Evolutionary conservation across 2,329 filamentous ascomycete species (phyloP), one percentile per base, ranked within the genome.

Genomic region (Eutypella sp.): DNA sequence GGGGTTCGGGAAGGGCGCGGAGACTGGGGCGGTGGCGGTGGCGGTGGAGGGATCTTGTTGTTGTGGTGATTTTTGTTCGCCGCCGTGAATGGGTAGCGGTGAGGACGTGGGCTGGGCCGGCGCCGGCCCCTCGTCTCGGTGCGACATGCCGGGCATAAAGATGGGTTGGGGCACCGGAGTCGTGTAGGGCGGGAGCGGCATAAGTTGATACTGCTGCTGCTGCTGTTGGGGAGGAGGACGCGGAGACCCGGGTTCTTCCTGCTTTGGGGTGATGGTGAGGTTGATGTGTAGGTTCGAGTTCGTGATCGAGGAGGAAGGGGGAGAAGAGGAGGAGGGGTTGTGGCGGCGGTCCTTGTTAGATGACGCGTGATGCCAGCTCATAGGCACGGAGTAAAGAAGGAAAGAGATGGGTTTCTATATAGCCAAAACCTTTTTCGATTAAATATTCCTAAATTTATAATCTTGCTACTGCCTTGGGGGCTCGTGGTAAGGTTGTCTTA

Each of bases 1-100:
- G 33, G 79, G 79, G 36, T 74, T 61, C 4, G 65, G 51, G 55
- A 76, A 75, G 37, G 49, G 44, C 22, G 41, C 23, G 23, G 37
- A 47, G n/a, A 46, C 42, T 25, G 36, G 46, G 42, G 16, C 46
- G 19, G 46, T 22, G 46, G 40, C 33, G 31, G 10, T 9, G 15
- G 31, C n/a, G 29, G 33, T 11, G 19, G 20, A 15, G 10, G 43
- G 20, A 4, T 5, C n/a, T 9, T 18, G 20, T 29, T 18, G 24
- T 23, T 4, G 33, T 25, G 33, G 7, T n/a, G 15, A 41, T 25
- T 18, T 3, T 31, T 34, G 11, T 45, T 37, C 11, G 47, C 36
- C 9, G 8, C 48, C 47, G 5, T 45, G 41, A 9, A 45, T 39
- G 27, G 59, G 57, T 15, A 56, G 22, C 18, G 57, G 47, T 6